A percentile compares a stretch with the other conserved stretches of the same genome.
Conservation (phyloP, 164 flowering plant species). For the Vitis rotundifolia region DNA sequence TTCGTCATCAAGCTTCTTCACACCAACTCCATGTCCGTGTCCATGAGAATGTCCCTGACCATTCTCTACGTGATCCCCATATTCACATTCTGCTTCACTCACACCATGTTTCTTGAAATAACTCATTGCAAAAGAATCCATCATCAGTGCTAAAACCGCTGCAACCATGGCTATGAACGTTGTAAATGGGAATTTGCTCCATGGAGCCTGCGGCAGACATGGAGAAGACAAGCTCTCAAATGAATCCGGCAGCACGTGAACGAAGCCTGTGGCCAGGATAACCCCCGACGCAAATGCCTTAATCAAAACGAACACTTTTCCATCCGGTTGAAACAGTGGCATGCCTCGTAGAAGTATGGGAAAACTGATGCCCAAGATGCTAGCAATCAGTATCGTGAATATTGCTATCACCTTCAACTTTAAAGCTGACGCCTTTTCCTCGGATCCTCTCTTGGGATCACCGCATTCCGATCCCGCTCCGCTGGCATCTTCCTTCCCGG, state of each 20-base stretch:
- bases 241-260: constrained; percentile 58
- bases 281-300: constrained; percentile 52
- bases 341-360: constrained; percentile 27
- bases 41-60: neutral
- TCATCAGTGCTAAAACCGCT: constrained; percentile 37
- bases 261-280: constrained; percentile 48
- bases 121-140: constrained; percentile 42
- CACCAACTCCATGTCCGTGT: neutral
- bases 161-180: constrained; percentile 46
- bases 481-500: too few species aligned
- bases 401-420: constrained; percentile 39
- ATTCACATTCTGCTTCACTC: neutral
- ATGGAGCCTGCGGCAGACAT: constrained; percentile 39
- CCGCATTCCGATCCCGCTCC: too few species aligned
- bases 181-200: constrained; percentile 43
- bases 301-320: constrained; percentile 23
- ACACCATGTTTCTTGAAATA: constrained; percentile 6
- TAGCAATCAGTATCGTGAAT: constrained; percentile 28
- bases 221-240: constrained; percentile 27
- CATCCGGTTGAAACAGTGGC: constrained; percentile 35
- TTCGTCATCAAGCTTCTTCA: neutral
- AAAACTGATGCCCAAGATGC: constrained; percentile 39
- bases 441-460: constrained; percentile 3
- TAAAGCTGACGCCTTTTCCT: constrained; percentile 26
- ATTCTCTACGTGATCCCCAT: too few species aligned